Conservation (phyloP, 2,329 filamentous ascomycete species). For the Fonsecaea pedrosoi region DNA sequence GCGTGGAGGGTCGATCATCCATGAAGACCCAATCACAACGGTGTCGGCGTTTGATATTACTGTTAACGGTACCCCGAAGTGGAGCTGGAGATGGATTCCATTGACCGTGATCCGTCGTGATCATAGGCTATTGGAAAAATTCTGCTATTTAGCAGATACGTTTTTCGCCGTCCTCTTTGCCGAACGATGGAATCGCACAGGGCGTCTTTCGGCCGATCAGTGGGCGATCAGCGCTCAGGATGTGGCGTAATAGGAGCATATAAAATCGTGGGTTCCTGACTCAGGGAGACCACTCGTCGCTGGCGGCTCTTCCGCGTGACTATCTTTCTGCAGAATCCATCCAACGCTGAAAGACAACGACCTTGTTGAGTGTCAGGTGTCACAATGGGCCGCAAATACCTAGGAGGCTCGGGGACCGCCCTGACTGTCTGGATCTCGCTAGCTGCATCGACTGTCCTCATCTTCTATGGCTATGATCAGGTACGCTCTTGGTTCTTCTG, state of each 20-base stretch:
- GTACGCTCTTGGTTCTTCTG: constrained; percentile 32
- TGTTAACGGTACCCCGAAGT: constrained; percentile 6
- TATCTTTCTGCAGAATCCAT: background rate
- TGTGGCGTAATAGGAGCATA: background rate
- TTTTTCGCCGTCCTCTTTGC: constrained; percentile 23
- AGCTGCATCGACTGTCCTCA: constrained; percentile 57
- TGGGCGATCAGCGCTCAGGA: background rate
- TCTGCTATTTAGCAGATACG: constrained; percentile 4
- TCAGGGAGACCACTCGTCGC: background rate
- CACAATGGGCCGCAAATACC: constrained; percentile 56
- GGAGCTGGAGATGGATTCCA: background rate
- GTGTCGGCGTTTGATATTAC: background rate
- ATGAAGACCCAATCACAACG: background rate
- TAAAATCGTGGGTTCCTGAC: background rate
- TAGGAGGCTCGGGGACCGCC: constrained; percentile 58
- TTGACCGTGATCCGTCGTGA: background rate
- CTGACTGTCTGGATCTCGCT: constrained; percentile 62
- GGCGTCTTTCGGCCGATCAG: constrained; percentile 15
- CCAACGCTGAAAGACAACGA: background rate
- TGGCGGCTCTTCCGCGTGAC: background rate
- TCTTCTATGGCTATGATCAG: constrained; percentile 59
- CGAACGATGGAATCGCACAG: background rate
- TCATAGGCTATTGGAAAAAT: constrained; percentile 14
- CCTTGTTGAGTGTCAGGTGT: background rate
- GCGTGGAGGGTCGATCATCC: constrained; percentile 12